Conservation (phyloP, 2,329 filamentous ascomycete species). For the Emmonsiellopsis sp. region DNA sequence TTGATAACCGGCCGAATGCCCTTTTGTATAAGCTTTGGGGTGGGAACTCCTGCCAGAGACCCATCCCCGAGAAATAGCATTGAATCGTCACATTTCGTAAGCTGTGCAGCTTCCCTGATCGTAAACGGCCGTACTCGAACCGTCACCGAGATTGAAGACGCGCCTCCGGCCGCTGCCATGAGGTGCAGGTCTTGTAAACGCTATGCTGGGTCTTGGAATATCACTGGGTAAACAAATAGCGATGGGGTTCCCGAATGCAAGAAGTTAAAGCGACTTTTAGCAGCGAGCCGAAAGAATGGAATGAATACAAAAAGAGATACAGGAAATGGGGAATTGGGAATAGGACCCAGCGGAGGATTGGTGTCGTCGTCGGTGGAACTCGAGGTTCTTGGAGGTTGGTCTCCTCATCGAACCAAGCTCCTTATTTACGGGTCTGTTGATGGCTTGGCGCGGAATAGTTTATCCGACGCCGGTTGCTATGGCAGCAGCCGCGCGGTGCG, state of each 20-base stretch:
- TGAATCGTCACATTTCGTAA: constrained; percentile 66
- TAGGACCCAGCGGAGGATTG: background rate
- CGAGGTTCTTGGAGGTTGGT: background rate
- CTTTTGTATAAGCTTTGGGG: constrained; percentile 74
- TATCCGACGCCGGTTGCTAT: constrained; percentile 12
- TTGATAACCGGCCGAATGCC: constrained; percentile 89
- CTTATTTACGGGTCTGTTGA: constrained; percentile 5
- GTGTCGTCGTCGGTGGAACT: constrained; percentile 1
- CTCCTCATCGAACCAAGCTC: background rate
- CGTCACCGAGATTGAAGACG: constrained; percentile 42
- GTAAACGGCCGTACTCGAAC: constrained; percentile 59
- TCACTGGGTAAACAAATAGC: constrained; percentile 1
- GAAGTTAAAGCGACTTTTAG: background rate
- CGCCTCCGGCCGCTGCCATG: constrained; percentile 35
- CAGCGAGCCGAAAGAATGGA: background rate
- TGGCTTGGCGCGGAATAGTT: constrained; percentile 3
- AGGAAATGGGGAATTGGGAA: constrained; percentile 1
- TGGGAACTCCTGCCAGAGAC: constrained; percentile 76
- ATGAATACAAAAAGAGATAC: constrained; percentile 1
- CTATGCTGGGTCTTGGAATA: background rate
- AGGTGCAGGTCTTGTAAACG: constrained; percentile 1
- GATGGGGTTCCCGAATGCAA: background rate
- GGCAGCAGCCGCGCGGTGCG: constrained; percentile 1
- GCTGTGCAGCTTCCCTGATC: constrained; percentile 88
- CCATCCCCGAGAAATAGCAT: constrained; percentile 94